Base-by-base conservation (phyloP, 768 basidiomycete species). In the Trametes elegans region DNA sequence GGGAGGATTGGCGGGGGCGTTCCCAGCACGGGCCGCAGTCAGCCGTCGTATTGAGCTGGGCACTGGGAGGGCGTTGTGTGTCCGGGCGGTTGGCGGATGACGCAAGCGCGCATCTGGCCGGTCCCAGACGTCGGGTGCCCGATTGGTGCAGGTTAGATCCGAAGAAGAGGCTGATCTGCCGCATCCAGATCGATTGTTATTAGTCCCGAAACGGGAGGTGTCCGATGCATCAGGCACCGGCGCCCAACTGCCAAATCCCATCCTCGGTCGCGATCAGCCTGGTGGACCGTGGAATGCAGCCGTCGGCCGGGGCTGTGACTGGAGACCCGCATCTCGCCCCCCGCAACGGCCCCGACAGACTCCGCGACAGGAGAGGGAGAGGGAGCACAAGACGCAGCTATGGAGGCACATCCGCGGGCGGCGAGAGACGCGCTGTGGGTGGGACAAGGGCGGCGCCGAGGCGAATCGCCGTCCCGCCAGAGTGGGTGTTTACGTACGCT, bases 401-500 rank as follows among this genome's bases (percentile, higher is more conserved):
- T 26, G 16, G 38, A 18, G 14, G 31, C 9, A 31, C 40, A 24
- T 32, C 21, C 21, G 40, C 18, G 21, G 29, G 32, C 34, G 34
- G n/a, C 34, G 34, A n/a, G n/a, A n/a, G n/a, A 13, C 34, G 34
- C 11, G 4, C 34, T 42, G 40, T 24, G 24, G 13, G 24, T 14
- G 19, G 23, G 41, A 24, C 43, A 51, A 54, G 61, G 35, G 55
- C 62, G 57, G 62, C 54, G 64, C 57, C 56, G 62, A 60, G 53
- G 55, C 62, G 64, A 66, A 62, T 66, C 64, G 58, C 61, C 65
- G 63, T 60, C 16, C 52, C 46, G 57, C 61, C 58, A 60, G 58
- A 50, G 59, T 62, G 60, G 55, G 58, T 26, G 47, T 18, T 67
- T 64, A 64, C 63, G 63, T 64, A 64, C 47, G 19, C 23, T n/a